Evolutionary conservation across 495 filamentous ascomycete species (phyloP).

Genomic region (Xylaria scruposa): DNA sequence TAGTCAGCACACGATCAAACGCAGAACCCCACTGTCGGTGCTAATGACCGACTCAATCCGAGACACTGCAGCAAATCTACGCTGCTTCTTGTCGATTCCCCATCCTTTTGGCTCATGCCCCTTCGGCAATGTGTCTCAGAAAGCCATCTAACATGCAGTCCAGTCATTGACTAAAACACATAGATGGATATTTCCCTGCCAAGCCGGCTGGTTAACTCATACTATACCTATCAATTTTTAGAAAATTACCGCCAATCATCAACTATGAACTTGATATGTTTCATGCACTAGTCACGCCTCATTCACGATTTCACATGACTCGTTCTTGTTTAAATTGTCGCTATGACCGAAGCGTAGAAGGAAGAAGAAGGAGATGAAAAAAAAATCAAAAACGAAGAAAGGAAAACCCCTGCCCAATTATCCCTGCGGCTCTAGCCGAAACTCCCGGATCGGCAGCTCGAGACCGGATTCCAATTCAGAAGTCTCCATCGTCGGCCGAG

Average conservation of each 20-base stretch:
- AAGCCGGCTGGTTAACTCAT: background rate
- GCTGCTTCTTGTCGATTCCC: too few relatives aligned
- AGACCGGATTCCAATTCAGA: background rate
- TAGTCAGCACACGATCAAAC: background rate
- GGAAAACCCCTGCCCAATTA: background rate
- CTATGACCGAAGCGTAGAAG: background rate
- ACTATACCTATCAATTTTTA: background rate
- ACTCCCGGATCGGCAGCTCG: constrained; percentile 14
- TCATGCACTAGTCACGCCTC: constrained; percentile 1
- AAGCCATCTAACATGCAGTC: constrained; percentile 4
- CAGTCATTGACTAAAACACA: background rate
- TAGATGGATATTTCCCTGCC: background rate
- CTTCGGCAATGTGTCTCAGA: constrained; percentile 11
- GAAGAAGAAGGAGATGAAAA: background rate
- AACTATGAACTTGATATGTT: background rate
- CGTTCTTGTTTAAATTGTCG: background rate
- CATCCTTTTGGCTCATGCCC: background rate
- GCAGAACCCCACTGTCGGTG: background rate
- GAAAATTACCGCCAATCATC: background rate
- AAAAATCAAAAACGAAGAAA: background rate
- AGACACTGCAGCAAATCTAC: background rate
- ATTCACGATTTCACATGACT: background rate
- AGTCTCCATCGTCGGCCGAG: constrained; percentile 5
- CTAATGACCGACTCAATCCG: background rate
- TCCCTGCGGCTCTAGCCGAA: constrained; percentile 16